Conservation (phyloP, 495 filamentous ascomycete species). For the Opeltia flavorubescens region DNA sequence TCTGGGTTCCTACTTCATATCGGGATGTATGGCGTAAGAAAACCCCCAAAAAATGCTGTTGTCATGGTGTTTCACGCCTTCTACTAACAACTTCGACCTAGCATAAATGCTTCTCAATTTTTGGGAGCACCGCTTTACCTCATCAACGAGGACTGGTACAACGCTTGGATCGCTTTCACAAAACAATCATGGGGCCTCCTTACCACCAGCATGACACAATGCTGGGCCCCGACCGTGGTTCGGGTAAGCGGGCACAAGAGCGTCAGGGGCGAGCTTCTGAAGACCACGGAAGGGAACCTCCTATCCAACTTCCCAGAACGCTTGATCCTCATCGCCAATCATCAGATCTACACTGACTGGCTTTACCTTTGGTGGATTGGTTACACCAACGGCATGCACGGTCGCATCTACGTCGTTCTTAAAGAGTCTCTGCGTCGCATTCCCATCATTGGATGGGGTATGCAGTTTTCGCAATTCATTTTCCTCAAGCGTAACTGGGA, state of each 20-base stretch:
- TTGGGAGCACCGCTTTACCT: constrained; percentile 57
- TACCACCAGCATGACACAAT: constrained; percentile 62
- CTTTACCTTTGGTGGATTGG: constrained; percentile 80
- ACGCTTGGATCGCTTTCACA: constrained; percentile 63
- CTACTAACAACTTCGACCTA: constrained; percentile 12
- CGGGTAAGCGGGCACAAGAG: constrained; percentile 64
- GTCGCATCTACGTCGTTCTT: constrained; percentile 73
- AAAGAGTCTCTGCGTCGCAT: constrained; percentile 71
- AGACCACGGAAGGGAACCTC: constrained; percentile 51
- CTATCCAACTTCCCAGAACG: constrained; percentile 62
- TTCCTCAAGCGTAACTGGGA: constrained; percentile 75
- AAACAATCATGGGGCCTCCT: constrained; percentile 64
- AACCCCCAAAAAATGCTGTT: neutral
- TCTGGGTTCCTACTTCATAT: constrained; percentile 10
- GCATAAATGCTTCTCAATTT: constrained; percentile 50
- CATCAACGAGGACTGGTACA: constrained; percentile 53
- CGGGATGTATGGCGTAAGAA: constrained; percentile 16
- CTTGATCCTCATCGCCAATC: constrained; percentile 69
- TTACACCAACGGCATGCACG: constrained; percentile 62
- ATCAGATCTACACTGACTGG: constrained; percentile 82
- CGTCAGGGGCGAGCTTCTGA: constrained; percentile 51
- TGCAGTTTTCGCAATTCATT: constrained; percentile 73
- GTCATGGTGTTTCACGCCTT: neutral
- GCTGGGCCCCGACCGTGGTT: constrained; percentile 66
- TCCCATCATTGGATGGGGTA: constrained; percentile 61